Evolutionary conservation across 2,329 filamentous ascomycete species (phyloP).

Genomic region (Ramichloridium luteum): DNA sequence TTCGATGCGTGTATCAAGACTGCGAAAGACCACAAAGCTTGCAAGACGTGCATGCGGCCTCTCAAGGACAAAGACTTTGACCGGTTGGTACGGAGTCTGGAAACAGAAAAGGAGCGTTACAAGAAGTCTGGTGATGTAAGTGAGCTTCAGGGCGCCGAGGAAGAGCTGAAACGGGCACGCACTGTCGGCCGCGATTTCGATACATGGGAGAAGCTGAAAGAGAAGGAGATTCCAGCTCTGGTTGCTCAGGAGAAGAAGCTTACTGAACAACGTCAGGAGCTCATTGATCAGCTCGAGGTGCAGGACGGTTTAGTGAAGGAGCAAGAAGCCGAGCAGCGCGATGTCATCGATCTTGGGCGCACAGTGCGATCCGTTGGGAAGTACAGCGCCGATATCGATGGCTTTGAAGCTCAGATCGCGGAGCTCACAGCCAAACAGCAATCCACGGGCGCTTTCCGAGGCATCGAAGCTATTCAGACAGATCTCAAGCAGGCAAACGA

Average conservation of each 20-base stretch:
- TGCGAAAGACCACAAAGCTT: constrained; percentile 57
- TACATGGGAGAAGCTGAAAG: constrained; percentile 54
- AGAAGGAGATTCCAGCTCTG: constrained; percentile 57
- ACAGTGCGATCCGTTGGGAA: constrained; percentile 65
- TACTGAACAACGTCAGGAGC: constrained; percentile 24
- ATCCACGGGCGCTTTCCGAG: constrained; percentile 50
- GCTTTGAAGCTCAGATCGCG: constrained; percentile 60
- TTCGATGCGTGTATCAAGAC: constrained; percentile 21
- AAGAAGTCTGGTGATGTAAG: constrained; percentile 25
- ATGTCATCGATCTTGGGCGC: constrained; percentile 63
- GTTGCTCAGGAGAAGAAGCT: constrained; percentile 50
- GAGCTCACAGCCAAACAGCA: constrained; percentile 66
- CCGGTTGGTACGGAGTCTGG: constrained; percentile 55
- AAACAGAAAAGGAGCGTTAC: constrained; percentile 34
- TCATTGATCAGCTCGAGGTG: constrained; percentile 38
- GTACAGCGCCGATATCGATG: constrained; percentile 57
- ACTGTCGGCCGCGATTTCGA: constrained; percentile 59
- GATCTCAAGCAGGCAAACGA: constrained; percentile 57
- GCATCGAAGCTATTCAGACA: constrained; percentile 73
- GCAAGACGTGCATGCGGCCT: constrained; percentile 60
- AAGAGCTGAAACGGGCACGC: constrained; percentile 36
- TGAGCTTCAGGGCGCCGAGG: constrained; percentile 51
- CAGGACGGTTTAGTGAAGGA: constrained; percentile 57
- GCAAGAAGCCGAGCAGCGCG: constrained; percentile 51
- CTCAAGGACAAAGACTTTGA: constrained; percentile 52